These are phyloP conservation scores for Tympanopsis confertula DNA, from an alignment of 2,329 filamentous ascomycete species.

Conservation along the genomic window DNA sequence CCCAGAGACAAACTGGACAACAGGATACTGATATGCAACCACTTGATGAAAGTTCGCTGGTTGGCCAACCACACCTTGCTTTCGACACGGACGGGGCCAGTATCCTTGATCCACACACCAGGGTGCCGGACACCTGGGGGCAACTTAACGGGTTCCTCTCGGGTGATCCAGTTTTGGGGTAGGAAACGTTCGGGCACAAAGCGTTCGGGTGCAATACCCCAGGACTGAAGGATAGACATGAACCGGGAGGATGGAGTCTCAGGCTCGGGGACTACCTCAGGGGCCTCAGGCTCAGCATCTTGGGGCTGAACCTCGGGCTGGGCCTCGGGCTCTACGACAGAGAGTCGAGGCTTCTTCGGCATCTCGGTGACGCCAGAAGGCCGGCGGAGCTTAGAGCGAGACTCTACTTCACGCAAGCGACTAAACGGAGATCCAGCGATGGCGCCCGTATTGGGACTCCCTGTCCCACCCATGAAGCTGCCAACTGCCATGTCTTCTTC, in stretches of 20 bases:
- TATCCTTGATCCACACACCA: constrained; percentile 54
- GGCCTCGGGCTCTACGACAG: neutral
- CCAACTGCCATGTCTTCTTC: constrained; percentile 56
- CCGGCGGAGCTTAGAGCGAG: neutral
- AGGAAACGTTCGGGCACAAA: too few species aligned
- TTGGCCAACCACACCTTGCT: constrained; percentile 64
- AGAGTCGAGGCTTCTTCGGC: neutral
- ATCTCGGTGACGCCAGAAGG: neutral
- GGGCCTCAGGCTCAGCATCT: too few species aligned
- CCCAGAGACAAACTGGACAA: constrained; percentile 50
- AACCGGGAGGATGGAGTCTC: neutral
- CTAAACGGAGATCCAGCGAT: neutral
- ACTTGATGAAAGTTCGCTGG: constrained; percentile 60
- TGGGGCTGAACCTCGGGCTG: neutral
- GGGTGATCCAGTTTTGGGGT: too few species aligned
- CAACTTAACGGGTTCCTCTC: constrained; percentile 23
- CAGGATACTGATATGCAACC: constrained; percentile 55
- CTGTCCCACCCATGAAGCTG: constrained; percentile 28
- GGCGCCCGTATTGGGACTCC: neutral
- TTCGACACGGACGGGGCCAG: constrained; percentile 55
- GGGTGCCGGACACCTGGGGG: constrained; percentile 52
- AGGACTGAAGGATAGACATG: neutral
- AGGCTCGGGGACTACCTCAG: neutral
- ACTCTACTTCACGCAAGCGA: neutral
- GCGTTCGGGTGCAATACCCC: neutral